Conservation (phyloP, 768 basidiomycete genomes). For the Clitopilus hobsonii region DNA sequence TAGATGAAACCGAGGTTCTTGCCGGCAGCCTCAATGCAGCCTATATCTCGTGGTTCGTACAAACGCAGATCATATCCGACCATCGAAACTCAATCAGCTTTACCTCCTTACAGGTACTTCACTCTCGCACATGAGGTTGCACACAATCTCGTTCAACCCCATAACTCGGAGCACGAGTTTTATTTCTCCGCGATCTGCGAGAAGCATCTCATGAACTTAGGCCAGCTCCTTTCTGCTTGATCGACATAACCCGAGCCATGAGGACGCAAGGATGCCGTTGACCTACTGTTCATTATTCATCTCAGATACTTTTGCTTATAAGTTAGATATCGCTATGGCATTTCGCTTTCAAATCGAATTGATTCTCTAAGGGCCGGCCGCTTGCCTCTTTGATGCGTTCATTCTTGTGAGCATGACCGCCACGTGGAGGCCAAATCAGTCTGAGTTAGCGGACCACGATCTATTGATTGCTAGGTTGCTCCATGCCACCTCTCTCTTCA, state of each 20-base stretch:
- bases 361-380: too few species aligned
- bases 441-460: neutral
- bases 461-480: neutral
- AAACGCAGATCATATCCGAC: neutral
- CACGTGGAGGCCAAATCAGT: conserved; percentile 3
- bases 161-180: conserved; percentile 92
- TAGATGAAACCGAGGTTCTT: conserved; percentile 70
- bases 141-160: conserved; percentile 82
- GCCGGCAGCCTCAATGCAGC: conserved; percentile 53
- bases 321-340: too few species aligned
- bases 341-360: too few species aligned
- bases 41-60: conserved; percentile 70
- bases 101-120: conserved; percentile 62
- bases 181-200: conserved; percentile 92
- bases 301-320: too few species aligned
- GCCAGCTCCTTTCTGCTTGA: conserved; percentile 21
- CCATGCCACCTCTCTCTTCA: neutral
- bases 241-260: too few species aligned
- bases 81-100: neutral
- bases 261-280: too few species aligned
- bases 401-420: too few species aligned
- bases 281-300: too few species aligned
- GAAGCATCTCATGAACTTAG: conserved; percentile 43
- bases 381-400: too few species aligned
- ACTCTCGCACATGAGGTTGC: conserved; percentile 91